phyloP scores from a whole-genome alignment of 768 basidiomycete genomes.

The Amanita fuliginea region DNA sequence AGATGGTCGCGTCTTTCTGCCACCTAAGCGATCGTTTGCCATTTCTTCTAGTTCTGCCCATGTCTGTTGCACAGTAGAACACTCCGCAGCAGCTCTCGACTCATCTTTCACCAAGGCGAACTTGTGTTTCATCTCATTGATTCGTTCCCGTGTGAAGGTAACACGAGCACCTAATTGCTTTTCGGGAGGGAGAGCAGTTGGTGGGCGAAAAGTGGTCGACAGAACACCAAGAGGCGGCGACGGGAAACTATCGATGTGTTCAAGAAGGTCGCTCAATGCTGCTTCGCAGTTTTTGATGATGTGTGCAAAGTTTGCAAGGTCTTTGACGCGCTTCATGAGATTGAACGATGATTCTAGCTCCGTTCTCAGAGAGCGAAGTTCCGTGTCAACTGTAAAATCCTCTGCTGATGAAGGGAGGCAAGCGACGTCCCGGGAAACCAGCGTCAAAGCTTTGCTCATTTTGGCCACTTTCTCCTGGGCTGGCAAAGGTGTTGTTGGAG shows the following conservation, averaged over 20 bases:
- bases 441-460: slow-evolving; percentile 35
- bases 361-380: slow-evolving; percentile 46
- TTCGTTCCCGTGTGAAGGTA: slow-evolving; percentile 43
- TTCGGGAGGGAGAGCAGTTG: slow-evolving; percentile 38
- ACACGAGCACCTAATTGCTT: slow-evolving; percentile 58
- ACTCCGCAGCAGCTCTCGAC: slow-evolving; percentile 46
- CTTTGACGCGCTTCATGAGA: slow-evolving; percentile 38
- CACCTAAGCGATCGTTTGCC: slow-evolving; percentile 55
- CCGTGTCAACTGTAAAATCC: slow-evolving; percentile 35
- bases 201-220: slow-evolving; percentile 36
- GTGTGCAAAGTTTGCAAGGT: slow-evolving; percentile 42
- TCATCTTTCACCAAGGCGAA: slow-evolving; percentile 43
- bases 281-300: slow-evolving; percentile 50
- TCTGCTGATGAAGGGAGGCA: slow-evolving; percentile 32
- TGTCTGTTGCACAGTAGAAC: slow-evolving; percentile 60
- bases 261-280: slow-evolving; percentile 75
- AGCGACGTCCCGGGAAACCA: slow-evolving; percentile 33
- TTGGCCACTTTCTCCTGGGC: slow-evolving; percentile 32
- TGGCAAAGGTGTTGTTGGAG: slow-evolving; percentile 37
- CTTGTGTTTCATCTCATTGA: slow-evolving; percentile 35
- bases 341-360: slow-evolving; percentile 46
- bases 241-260: slow-evolving; percentile 81
- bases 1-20: slow-evolving; percentile 50
- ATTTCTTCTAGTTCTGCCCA: slow-evolving; percentile 78
- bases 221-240: slow-evolving; percentile 39